A percentile compares a stretch with the other conserved stretches of the same genome.
phyloP scores from a whole-genome alignment of 805 yeast genomes.

The Schwanniomyces pseudopolymorphus region DNA sequence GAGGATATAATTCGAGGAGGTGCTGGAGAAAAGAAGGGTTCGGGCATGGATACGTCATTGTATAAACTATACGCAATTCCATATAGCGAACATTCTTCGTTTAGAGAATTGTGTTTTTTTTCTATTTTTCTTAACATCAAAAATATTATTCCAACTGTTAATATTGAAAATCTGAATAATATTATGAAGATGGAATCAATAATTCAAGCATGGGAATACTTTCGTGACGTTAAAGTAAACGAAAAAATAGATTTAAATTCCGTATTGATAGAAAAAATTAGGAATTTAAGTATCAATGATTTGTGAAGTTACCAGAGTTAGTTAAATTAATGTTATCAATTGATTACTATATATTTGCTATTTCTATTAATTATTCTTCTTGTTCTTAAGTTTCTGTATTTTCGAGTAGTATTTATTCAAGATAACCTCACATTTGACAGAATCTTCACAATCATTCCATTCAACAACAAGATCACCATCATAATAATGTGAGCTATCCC shows the following conservation, averaged over 20 bases:
- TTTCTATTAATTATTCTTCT: background rate
- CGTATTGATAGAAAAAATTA: constrained; percentile 2
- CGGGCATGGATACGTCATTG: constrained; percentile 19
- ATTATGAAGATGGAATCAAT: constrained; percentile 29
- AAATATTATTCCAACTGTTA: constrained; percentile 79
- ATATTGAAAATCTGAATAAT: constrained; percentile 28
- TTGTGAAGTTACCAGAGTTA: constrained; percentile 12
- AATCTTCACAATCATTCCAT: constrained; percentile 56
- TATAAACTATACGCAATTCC: constrained; percentile 66
- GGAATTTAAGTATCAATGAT: constrained; percentile 14
- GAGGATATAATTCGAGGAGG: constrained; percentile 33
- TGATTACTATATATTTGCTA: background rate
- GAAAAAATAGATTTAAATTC: background rate
- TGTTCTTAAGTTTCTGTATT: constrained; percentile 7
- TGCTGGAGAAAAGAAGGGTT: constrained; percentile 6
- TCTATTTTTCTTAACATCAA: constrained; percentile 50
- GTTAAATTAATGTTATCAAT: background rate
- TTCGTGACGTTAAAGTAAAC: constrained; percentile 12
- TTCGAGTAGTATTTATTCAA: constrained; percentile 27
- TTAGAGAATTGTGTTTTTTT: constrained; percentile 71
- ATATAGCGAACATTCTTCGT: constrained; percentile 93
- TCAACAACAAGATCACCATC: constrained; percentile 68
- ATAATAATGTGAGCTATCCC: constrained; percentile 51
- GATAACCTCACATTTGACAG: constrained; percentile 52
- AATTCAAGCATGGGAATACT: constrained; percentile 29